phyloP scores from a whole-genome alignment of 257 asterid species.

The Hygrophila difformis region DNA sequence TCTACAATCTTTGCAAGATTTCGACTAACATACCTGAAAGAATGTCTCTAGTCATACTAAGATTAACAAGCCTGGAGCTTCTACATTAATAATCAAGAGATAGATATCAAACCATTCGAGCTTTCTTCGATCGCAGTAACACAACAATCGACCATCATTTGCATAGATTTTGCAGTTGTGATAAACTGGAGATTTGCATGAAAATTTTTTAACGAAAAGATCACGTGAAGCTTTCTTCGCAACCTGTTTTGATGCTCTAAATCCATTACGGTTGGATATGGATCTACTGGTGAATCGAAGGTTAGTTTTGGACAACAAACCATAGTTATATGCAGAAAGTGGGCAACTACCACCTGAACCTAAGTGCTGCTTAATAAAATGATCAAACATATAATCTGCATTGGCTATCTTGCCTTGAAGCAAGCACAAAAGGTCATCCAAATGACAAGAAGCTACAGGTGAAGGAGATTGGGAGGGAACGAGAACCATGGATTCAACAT shows the following conservation, averaged over 20 bases:
- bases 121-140: conserved; percentile 88
- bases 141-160: conserved; percentile 79
- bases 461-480: conserved; percentile 52
- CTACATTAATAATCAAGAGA: background rate
- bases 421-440: conserved; percentile 49
- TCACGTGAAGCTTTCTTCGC: conserved; percentile 65
- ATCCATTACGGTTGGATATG: conserved; percentile 36
- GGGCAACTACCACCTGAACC: conserved; percentile 72
- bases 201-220: conserved; percentile 78
- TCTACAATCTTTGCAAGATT: conserved; percentile 82
- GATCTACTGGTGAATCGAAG: conserved; percentile 40
- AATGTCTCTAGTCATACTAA: background rate
- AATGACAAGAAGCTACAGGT: conserved; percentile 61
- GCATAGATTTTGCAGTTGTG: conserved; percentile 95
- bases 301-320: conserved; percentile 51
- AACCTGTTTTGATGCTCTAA: conserved; percentile 42
- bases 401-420: conserved; percentile 33
- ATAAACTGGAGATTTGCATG: conserved; percentile 95
- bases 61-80: conserved; percentile 1
- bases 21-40: conserved; percentile 67
- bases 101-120: conserved; percentile 71
- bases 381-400: conserved; percentile 35
- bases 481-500: conserved; percentile 30
- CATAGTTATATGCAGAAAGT: conserved; percentile 67
- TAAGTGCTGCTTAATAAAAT: conserved; percentile 48